Base-by-base conservation (phyloP, 805 yeast species). In the Lipomyces sp. region DNA sequence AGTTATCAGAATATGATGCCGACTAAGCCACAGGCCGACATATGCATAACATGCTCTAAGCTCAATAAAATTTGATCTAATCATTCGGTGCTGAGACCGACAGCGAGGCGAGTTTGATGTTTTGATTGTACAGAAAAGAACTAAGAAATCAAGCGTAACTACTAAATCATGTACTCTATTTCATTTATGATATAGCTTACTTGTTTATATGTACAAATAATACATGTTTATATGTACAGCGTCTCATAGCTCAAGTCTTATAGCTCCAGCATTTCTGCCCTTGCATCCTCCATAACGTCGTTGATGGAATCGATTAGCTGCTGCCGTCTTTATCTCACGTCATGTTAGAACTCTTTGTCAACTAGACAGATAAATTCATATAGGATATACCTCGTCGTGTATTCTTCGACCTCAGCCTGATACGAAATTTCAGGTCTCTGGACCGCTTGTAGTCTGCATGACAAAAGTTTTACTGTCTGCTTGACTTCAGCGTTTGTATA, bases 231-330 rank as follows among this genome's bases (percentile, higher is more conserved):
- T 4, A 51, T 29, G 5, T 33, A 29, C 32, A 18, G 30, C 10
- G 15, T 33, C 30, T 55, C 37, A 62, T 35, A 66, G 37, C 29
- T 67, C 70, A n/a, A 64, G 34, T 61, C 66, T 68, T 51, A 24
- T 24, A 24, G 37, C 29, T 67, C 70, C 34, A 64, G 34, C 63
- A 68, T 68, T 51, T 68, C 71, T 15, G 63, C 71, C n/a, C 65
- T 51, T 15, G 64, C 66, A 11, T 68, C 71, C 35, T 66, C 67
- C 70, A 68, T 68, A 7, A 48, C 64, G 2, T 54, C 69, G 57
- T 68, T 68, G 29, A 68, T 66, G 11, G 39, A n/a, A 3, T 63
- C 62, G 6, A 68, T 53, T n/a, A 68, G 18, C 18, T 11, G 45
- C 33, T 37, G 48, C 53, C 61, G 54, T 30, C 71, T 67, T 37